Conservation (phyloP, 2,329 filamentous ascomycete genomes). For the Cordyceps fumosorosea region DNA sequence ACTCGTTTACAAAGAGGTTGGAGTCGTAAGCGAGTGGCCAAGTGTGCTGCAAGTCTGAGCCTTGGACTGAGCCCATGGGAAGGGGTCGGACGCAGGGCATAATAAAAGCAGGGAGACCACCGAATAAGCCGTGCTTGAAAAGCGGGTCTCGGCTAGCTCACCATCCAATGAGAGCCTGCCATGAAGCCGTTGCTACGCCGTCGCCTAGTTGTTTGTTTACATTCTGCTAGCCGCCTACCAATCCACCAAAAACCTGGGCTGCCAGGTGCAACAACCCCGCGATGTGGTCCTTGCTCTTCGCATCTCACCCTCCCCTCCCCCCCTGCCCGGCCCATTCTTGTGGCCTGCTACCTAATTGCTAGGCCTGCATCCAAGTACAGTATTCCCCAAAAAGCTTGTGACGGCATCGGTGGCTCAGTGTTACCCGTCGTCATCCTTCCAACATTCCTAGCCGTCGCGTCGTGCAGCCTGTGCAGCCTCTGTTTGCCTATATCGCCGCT, state of each 20-base stretch:
- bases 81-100: too few species aligned
- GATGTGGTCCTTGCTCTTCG: constrained; percentile 16
- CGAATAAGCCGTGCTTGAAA: not conserved
- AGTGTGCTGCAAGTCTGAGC: too few species aligned
- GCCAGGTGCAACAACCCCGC: constrained; percentile 18
- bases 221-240: not conserved
- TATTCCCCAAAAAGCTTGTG: constrained; percentile 17
- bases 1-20: too few species aligned
- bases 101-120: too few species aligned
- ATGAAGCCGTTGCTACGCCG: constrained; percentile 25
- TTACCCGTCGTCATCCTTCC: constrained; percentile 9
- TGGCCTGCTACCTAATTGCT: constrained; percentile 1
- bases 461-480: constrained; percentile 7
- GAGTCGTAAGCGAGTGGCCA: too few species aligned
- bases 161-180: constrained; percentile 19
- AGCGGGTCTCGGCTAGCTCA: not conserved
- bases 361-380: not conserved
- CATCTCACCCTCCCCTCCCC: constrained; percentile 9
- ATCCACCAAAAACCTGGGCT: not conserved
- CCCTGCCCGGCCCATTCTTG: constrained; percentile 14
- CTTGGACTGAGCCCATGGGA: too few species aligned
- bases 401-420: constrained; percentile 18
- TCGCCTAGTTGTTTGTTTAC: constrained; percentile 30
- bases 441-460: constrained; percentile 4
- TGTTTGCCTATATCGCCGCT: not conserved